Percentiles rank a stretch among this genome's conserved stretches.
phyloP scores from a whole-genome alignment of 306 rosid species.

The Sesbania bispinosa region DNA sequence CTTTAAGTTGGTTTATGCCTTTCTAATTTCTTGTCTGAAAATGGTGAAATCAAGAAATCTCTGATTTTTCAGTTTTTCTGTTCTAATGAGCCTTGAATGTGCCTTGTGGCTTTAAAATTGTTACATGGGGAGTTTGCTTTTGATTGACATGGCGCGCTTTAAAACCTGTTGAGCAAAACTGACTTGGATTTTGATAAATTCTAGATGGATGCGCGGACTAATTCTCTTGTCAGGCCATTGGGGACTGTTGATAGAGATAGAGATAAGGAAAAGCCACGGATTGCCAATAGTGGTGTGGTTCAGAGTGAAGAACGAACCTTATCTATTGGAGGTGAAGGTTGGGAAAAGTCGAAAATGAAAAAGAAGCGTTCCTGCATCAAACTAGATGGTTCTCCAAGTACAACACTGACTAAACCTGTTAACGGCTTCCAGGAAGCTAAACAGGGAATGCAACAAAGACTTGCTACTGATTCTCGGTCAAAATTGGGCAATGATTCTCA shows the following conservation, averaged over 20 bases:
- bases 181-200: slow-evolving; percentile 32
- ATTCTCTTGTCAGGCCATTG: slow-evolving; percentile 73
- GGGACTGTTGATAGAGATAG: slow-evolving; percentile 83
- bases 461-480: slow-evolving; percentile 70
- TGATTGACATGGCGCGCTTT: slow-evolving; percentile 3
- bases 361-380: slow-evolving; percentile 93
- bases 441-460: slow-evolving; percentile 86
- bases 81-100: slow-evolving; percentile 3
- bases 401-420: slow-evolving; percentile 55
- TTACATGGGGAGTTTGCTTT: slow-evolving; percentile 19
- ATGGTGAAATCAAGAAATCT: neutral
- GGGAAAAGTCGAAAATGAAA: slow-evolving; percentile 98
- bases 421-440: slow-evolving; percentile 79
- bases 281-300: slow-evolving; percentile 59
- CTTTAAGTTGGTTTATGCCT: slow-evolving; percentile 13
- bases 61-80: neutral
- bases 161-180: slow-evolving; percentile 20
- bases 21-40: slow-evolving; percentile 12
- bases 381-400: slow-evolving; percentile 78
- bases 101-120: slow-evolving; percentile 1
- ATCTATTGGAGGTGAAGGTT: slow-evolving; percentile 82
- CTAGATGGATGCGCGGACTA: slow-evolving; percentile 84
- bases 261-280: slow-evolving; percentile 80
- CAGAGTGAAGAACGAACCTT: slow-evolving; percentile 81
- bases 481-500: slow-evolving; percentile 76